Percentiles rank a stretch among this genome's conserved stretches.
These are phyloP conservation scores for Erythrophleum ivorense DNA, from an alignment of 331 rosid genomes.

Conservation along the genomic window DNA sequence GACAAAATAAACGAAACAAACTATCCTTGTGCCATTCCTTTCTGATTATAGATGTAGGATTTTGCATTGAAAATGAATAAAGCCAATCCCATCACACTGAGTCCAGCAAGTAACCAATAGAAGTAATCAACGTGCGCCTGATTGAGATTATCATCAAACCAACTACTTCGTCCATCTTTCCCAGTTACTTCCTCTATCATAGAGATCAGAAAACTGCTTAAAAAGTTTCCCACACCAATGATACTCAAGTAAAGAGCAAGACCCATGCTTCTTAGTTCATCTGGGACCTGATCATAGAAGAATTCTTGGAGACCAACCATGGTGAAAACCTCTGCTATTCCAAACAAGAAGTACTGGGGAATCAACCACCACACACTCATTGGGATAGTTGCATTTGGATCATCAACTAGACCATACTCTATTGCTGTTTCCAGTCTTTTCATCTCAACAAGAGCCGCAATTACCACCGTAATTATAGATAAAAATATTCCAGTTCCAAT, in stretches of 20 bases:
- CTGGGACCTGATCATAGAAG: not conserved
- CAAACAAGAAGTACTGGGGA: not conserved
- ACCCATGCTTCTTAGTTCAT: slow-evolving; percentile 23
- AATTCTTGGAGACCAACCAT: slow-evolving; percentile 2
- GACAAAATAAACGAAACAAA: not conserved
- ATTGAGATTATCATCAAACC: slow-evolving; percentile 17
- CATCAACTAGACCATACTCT: not conserved
- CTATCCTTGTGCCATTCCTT: not conserved
- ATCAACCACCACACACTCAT: slow-evolving; percentile 10
- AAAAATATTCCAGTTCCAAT: slow-evolving; percentile 5
- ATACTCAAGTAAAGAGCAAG: slow-evolving; percentile 20
- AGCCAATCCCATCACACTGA: not conserved
- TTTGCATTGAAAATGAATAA: not conserved
- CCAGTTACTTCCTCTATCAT: not conserved
- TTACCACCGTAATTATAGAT: not conserved
- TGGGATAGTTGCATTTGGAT: not conserved
- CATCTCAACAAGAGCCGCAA: slow-evolving; percentile 24
- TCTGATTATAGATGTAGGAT: not conserved
- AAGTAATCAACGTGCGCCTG: slow-evolving; percentile 14
- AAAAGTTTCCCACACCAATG: slow-evolving; percentile 1
- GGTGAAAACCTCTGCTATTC: slow-evolving; percentile 5
- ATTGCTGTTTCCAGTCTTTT: slow-evolving; percentile 1
- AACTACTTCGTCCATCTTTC: not conserved
- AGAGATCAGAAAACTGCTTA: not conserved
- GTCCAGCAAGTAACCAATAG: not conserved